Evolutionary conservation across 495 filamentous ascomycete species (phyloP), one percentile per base, ranked within the genome.

Genomic region (Jackrogersella minutella): DNA sequence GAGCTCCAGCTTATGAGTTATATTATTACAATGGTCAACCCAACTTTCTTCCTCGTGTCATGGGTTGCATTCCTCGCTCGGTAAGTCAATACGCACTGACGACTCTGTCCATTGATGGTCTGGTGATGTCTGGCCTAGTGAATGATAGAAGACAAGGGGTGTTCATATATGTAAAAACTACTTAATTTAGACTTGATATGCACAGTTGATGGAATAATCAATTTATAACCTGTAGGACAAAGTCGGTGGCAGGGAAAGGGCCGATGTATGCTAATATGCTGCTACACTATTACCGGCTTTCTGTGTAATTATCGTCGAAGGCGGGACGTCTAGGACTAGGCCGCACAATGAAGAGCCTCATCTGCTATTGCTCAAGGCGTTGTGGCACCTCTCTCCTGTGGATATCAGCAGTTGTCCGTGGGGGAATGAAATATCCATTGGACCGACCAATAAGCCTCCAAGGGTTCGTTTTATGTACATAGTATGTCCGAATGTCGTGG

Each of bases 151-250:
- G 14, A n/a, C 26, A 7, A 26, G 4, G n/a, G n/a, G n/a, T n/a
- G 41, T 46, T 46, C 21, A 46, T 26, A 47, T 47, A 19, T 46
- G 21, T 49, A 31, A 31, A 16, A 49, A 49, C 26, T 19, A 47
- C 26, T 49, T 49, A 31, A 49, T 49, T 49, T 49, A 16, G 43
- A 7, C 1, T 16, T 30, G 36, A 14, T 47, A 28, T 30, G 17
- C 16, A 1, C 6, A 30, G 5, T 14, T 17, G n/a, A 11, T 7
- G 11, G 43, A 28, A 26, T 11, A 7, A 31, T n/a, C 13, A 17
- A 17, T 17, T n/a, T 31, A 17, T 31, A 16, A 5, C 31, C 24
- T 3, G n/a, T 49, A 31, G 26, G 41, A 14, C 7, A 26, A n/a
- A 13, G 19, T 26, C 19, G 9, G n/a, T 4, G 6, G 14, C 9